Conservation (phyloP, 2,329 filamentous ascomycete species). For the Samsoniella hepiali region DNA sequence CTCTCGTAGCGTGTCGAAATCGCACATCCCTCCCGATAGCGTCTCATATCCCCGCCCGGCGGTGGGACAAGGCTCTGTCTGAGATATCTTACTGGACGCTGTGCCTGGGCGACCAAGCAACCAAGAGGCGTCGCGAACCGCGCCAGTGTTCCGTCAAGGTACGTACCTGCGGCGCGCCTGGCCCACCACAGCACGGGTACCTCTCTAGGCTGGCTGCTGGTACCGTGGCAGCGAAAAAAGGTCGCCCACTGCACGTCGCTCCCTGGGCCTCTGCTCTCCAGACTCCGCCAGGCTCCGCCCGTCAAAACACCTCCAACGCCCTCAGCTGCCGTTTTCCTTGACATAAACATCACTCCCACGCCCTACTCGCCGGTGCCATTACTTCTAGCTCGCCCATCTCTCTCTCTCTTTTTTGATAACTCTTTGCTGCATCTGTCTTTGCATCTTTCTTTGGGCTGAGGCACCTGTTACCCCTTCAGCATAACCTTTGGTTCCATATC, state of each 20-base stretch:
- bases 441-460: constrained; percentile 27
- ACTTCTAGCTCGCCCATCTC: constrained; percentile 21
- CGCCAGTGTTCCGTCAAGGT: constrained; percentile 24
- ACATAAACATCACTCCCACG: constrained; percentile 21
- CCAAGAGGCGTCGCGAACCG: constrained; percentile 26
- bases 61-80: constrained; percentile 28
- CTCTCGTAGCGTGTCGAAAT: constrained; percentile 7
- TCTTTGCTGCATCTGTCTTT: constrained; percentile 20
- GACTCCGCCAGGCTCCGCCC: constrained; percentile 19
- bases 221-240: constrained; percentile 2
- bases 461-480: constrained; percentile 19
- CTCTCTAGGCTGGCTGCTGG: neutral
- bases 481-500: constrained; percentile 22
- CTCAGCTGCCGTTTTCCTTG: constrained; percentile 18
- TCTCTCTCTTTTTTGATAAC: constrained; percentile 22
- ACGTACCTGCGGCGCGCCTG: constrained; percentile 16
- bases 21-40: constrained; percentile 11
- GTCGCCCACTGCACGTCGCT: constrained; percentile 12
- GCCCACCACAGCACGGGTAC: constrained; percentile 4
- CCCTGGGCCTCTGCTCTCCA: constrained; percentile 14
- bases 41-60: constrained; percentile 18
- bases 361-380: constrained; percentile 19
- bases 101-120: constrained; percentile 32
- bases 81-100: constrained; percentile 20
- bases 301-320: constrained; percentile 23